Conservation (phyloP, 345 rosid species). For the Diplotaxis tenuifolia region DNA sequence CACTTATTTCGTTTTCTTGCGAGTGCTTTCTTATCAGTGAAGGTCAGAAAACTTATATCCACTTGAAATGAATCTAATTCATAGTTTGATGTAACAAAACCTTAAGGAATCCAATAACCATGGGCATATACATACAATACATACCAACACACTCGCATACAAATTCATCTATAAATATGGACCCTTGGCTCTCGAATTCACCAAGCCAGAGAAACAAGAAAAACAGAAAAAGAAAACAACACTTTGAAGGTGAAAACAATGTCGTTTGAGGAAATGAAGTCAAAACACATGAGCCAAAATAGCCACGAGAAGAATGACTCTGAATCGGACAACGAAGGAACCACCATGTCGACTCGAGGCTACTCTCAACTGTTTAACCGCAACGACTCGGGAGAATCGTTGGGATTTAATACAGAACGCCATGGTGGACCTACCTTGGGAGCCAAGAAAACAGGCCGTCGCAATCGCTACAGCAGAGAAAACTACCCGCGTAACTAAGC, state of each 20-base stretch:
- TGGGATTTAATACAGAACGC: neutral
- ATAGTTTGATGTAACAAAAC: slow-evolving; percentile 30
- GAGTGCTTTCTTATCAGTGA: neutral
- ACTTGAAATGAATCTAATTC: slow-evolving; percentile 32
- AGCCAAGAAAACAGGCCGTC: neutral
- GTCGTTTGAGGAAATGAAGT: neutral
- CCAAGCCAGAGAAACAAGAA: neutral
- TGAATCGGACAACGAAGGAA: slow-evolving; percentile 3
- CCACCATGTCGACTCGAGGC: neutral
- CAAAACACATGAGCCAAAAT: neutral
- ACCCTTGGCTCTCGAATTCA: slow-evolving; percentile 2
- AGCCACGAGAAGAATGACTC: neutral
- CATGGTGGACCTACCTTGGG: neutral
- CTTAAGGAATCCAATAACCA: slow-evolving; percentile 17
- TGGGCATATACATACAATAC: neutral
- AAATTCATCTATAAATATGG: slow-evolving; percentile 30
- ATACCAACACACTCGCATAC: neutral
- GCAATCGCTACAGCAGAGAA: neutral
- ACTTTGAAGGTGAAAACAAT: neutral
- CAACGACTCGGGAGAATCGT: neutral
- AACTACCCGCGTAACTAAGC: neutral
- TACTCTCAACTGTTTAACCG: neutral
- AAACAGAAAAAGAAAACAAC: neutral
- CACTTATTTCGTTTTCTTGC: neutral
- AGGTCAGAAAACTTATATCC: neutral